Evolutionary conservation across 2,329 filamentous ascomycete species (phyloP), one percentile per base, ranked within the genome.

Genomic region (Claviceps pazoutovae): DNA sequence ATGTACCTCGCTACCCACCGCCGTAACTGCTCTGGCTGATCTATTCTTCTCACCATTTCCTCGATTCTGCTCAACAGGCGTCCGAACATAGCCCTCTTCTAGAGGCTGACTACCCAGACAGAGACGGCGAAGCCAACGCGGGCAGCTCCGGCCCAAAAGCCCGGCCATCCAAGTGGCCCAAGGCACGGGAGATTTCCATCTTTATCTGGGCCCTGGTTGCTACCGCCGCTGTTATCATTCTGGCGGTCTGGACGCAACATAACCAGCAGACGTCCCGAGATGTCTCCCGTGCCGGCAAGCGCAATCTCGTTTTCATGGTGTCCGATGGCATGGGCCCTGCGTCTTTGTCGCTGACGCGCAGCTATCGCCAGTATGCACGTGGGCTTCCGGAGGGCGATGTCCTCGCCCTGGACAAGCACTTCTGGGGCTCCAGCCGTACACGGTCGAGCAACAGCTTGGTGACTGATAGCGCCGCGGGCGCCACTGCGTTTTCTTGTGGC

Each of bases 321-420:
- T 95, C 88, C 0, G 93, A 98, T 66, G 93, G 93, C 62, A 98
- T 98, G 93, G 93, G 93, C 0, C 93, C 93, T 7, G 88, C 93
- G 8, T 91, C 88, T 60, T 75, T 98, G 51, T 86, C 85, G 26
- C 69, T 98, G 64, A 95, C 93, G 6, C 79, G 93, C 52, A 86
- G 83, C 63, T 98, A 85, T 71, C 82, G 86, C 58, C 93, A 98
- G 67, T 79, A 84, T 59, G 75, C 83, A 51, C 77, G 86, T 41
- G 80, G 76, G 5, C 74, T 94, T n/a, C 83, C 87, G 1, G 78
- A 78, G 58, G 78, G 83, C 60, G 82, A 95, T 61, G 82, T 83
- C 17, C 75, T 98, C 49, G 76, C 82, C 1, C 77, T 98, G 49
- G 93, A 98, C 66, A 75, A 84, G 62, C 87, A 97, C 67, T 80